Base-by-base conservation (phyloP, 768 basidiomycete genomes). In the Tricholoma saponaceum region DNA sequence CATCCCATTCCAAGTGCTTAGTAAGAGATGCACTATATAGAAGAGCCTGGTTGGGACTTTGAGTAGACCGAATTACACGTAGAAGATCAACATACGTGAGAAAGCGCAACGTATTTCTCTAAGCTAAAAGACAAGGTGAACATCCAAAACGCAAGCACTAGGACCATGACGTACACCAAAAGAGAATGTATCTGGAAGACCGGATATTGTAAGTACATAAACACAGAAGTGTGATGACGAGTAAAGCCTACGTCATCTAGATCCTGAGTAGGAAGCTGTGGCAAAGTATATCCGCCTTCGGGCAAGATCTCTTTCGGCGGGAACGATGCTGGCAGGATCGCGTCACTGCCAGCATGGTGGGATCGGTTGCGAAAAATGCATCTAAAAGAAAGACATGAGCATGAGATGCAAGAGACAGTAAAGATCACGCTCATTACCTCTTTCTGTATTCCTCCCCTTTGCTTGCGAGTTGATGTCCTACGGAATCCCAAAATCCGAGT, bases 31-130 rank as follows among this genome's bases (percentile, higher is more conserved):
- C 12, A 44, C 43, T 44, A 22, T 8, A 23, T 10, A 44, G 12
- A 8, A 44, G 43, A 13, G 43, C 43, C 43, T 44, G 12, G 12
- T 44, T 23, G 5, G 22, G n/a, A n/a, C n/a, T n/a, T n/a, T n/a
- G n/a, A n/a, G n/a, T n/a, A n/a, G n/a, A n/a, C n/a, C n/a, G n/a
- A n/a, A n/a, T n/a, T n/a, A n/a, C n/a, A n/a, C n/a, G n/a, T n/a
- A n/a, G n/a, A n/a, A n/a, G n/a, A n/a, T n/a, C n/a, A 44, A 12
- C 20, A 44, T 37, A 78, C 72, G 65, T 74, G 66, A 1, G 73
- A 74, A 33, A 77, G 74, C 9, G 71, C 62, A 18, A 76, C 66
- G 41, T 76, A 78, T 67, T 79, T 79, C 54, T 84, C 79, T 35
- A 80, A 64, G 9, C 67, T 75, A 51, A n/a, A 23, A 44, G 4